phyloP scores from a whole-genome alignment of 2,329 filamentous ascomycete species.

The Sporothrix inflata region DNA sequence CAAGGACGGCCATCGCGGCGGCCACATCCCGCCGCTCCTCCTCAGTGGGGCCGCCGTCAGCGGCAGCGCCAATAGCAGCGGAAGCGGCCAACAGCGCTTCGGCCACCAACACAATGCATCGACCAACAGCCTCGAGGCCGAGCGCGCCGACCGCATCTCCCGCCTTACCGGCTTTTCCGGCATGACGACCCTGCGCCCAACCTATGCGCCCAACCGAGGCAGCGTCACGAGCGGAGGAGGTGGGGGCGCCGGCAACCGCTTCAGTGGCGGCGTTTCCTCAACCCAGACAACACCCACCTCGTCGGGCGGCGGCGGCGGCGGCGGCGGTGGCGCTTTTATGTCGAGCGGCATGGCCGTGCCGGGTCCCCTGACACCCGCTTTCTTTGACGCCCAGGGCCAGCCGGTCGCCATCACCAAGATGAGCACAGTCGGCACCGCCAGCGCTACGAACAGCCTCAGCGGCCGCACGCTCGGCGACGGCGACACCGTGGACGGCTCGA shows the following conservation, averaged over 20 bases:
- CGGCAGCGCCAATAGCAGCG: conserved; percentile 40
- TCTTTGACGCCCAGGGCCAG: conserved; percentile 78
- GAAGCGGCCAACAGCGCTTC: conserved; percentile 56
- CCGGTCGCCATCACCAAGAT: conserved; percentile 72
- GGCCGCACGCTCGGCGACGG: conserved; percentile 47
- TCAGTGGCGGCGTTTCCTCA: conserved; percentile 35
- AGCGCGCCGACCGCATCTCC: conserved; percentile 92
- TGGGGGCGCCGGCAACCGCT: conserved; percentile 32
- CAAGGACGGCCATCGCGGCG: conserved; percentile 91
- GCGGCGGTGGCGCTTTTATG: conserved; percentile 33
- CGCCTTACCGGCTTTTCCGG: conserved; percentile 90
- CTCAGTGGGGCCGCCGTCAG: conserved; percentile 41
- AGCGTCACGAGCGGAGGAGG: conserved; percentile 35
- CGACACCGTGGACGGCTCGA: conserved; percentile 50
- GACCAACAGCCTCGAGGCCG: conserved; percentile 79
- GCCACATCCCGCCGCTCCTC: conserved; percentile 42
- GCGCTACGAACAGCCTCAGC: conserved; percentile 71
- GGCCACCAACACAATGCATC: conserved; percentile 64
- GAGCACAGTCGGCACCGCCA: conserved; percentile 89
- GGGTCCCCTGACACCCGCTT: conserved; percentile 62
- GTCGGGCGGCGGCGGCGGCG: conserved; percentile 39
- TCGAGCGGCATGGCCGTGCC: conserved; percentile 28
- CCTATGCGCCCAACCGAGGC: conserved; percentile 37
- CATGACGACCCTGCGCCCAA: conserved; percentile 70
- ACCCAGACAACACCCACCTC: conserved; percentile 56